Conservation (phyloP, 306 rosid species). For the Begonia fuchsioides region DNA sequence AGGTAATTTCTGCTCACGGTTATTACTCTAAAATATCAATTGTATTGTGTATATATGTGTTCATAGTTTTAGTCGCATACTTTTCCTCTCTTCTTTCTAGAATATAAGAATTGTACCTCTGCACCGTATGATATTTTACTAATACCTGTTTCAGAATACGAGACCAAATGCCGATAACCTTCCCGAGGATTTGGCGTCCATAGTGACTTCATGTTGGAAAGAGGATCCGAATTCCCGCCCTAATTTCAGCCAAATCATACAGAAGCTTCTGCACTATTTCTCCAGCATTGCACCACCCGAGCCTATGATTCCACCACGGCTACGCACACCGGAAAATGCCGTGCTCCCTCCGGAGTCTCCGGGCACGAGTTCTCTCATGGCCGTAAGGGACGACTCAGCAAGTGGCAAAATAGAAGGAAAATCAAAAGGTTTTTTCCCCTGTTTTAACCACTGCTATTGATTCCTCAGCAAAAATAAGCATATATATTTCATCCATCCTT, state of each 20-base stretch:
- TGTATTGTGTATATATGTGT: too few relatives aligned
- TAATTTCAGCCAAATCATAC: constrained; percentile 62
- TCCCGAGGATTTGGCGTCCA: constrained; percentile 56
- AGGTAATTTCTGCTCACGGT: constrained; percentile 23
- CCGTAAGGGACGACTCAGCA: constrained; percentile 28
- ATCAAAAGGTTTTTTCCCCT: constrained; percentile 48
- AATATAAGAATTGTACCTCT: too few relatives aligned
- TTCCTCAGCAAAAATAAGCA: too few relatives aligned
- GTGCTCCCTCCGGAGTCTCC: constrained; percentile 89
- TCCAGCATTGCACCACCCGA: constrained; percentile 33
- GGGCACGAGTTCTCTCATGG: constrained; percentile 80
- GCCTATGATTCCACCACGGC: constrained; percentile 32
- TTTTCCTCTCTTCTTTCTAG: not conserved
- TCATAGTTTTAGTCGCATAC: not conserved
- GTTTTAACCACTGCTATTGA: constrained; percentile 64
- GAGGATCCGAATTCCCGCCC: constrained; percentile 79
- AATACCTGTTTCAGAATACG: constrained; percentile 48
- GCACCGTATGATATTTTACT: too few relatives aligned
- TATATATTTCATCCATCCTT: too few relatives aligned
- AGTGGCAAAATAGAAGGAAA: constrained; percentile 29
- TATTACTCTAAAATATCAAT: not conserved
- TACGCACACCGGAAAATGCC: constrained; percentile 43
- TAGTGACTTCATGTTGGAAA: constrained; percentile 84
- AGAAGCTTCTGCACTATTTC: constrained; percentile 67
- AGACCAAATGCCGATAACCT: constrained; percentile 80